These are phyloP conservation scores for Globisporangium nagaii DNA, from an alignment of 352 stramenopile species.

Conservation along the genomic window DNA sequence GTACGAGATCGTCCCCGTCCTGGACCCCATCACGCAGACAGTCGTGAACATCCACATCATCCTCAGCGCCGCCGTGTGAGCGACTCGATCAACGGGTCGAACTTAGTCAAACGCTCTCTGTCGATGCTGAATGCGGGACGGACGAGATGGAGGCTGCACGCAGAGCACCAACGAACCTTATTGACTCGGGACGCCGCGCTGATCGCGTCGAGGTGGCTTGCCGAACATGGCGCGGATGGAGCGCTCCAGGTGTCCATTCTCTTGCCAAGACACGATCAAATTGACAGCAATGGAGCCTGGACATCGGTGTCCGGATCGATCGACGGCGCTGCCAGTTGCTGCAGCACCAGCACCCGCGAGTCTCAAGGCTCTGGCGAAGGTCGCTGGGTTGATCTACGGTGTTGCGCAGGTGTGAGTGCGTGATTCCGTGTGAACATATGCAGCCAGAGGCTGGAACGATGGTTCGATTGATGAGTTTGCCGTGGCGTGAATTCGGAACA, in stretches of 20 bases:
- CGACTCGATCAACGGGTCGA: neutral
- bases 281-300: too few species aligned
- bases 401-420: neutral
- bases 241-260: neutral
- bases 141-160: too few species aligned
- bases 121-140: too few species aligned
- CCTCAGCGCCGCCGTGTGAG: slow-evolving; percentile 14
- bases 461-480: too few species aligned
- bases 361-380: neutral
- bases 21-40: slow-evolving; percentile 48
- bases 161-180: neutral
- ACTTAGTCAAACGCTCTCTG: too few species aligned
- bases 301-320: too few species aligned
- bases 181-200: neutral
- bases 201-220: neutral
- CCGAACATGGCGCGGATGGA: neutral
- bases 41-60: slow-evolving; percentile 52
- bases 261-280: neutral
- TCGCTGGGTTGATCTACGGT: neutral
- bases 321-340: too few species aligned
- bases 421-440: neutral
- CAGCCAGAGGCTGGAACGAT: too few species aligned
- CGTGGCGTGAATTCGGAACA: too few species aligned
- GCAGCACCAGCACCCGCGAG: neutral
- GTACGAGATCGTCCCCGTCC: slow-evolving; percentile 52